Evolutionary conservation across 2,329 filamentous ascomycete species (phyloP).

Genomic region (Arthroderma uncinatum): DNA sequence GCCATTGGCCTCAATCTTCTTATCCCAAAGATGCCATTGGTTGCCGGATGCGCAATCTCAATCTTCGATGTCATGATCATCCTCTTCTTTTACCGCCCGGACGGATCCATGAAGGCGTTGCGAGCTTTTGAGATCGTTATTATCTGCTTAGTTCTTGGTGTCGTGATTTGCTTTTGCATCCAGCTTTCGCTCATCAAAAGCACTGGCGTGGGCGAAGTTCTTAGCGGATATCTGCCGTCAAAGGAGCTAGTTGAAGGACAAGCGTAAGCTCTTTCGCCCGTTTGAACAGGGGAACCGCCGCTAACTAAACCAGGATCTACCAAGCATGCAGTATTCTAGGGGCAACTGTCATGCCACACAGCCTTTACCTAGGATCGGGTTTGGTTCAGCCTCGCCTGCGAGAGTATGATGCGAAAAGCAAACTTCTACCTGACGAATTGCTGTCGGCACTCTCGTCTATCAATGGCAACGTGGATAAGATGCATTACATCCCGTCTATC

Average conservation of each 20-base stretch:
- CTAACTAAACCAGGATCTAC: constrained; percentile 34
- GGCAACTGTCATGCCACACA: constrained; percentile 50
- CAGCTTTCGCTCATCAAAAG: constrained; percentile 43
- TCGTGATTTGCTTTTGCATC: constrained; percentile 48
- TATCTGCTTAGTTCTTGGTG: constrained; percentile 43
- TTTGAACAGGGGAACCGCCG: constrained; percentile 8
- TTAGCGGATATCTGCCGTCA: constrained; percentile 45
- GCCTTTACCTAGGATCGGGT: constrained; percentile 46
- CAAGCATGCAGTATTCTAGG: constrained; percentile 44
- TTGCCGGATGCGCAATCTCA: constrained; percentile 47
- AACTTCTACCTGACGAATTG: constrained; percentile 21
- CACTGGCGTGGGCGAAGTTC: constrained; percentile 42
- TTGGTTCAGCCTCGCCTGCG: constrained; percentile 45
- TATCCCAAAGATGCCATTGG: constrained; percentile 40
- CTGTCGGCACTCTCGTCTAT: constrained; percentile 19
- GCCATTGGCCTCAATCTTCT: constrained; percentile 48
- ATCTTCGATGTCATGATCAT: constrained; percentile 47
- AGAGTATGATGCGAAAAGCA: constrained; percentile 36
- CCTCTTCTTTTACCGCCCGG: constrained; percentile 45
- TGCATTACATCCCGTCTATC: constrained; percentile 55
- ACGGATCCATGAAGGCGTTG: constrained; percentile 41
- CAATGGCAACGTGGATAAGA: constrained; percentile 41
- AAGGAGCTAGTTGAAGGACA: constrained; percentile 41
- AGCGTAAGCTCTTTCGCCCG: constrained; percentile 30
- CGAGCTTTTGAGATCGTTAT: constrained; percentile 46